A percentile compares a stretch with the other conserved stretches of the same genome.
Evolutionary conservation across 352 stramenopile species (phyloP).

Genomic region (Phytophthora crassamura): DNA sequence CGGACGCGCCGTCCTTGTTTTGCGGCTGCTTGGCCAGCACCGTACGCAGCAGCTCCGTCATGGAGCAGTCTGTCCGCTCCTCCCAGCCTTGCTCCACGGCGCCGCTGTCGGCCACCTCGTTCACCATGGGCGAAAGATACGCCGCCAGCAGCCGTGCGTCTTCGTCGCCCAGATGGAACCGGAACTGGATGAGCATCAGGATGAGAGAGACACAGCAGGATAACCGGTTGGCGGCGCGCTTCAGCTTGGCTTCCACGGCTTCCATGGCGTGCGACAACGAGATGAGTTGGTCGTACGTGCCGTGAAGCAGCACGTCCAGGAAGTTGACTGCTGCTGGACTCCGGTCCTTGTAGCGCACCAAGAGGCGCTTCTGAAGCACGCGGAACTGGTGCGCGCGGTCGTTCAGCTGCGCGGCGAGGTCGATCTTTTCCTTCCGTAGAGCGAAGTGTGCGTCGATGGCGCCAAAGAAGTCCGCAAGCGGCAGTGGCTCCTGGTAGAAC

Average conservation of each 20-base stretch:
- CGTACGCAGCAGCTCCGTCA: slow-evolving; percentile 88
- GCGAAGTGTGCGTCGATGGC: slow-evolving; percentile 89
- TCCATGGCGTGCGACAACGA: slow-evolving; percentile 78
- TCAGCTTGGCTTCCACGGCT: slow-evolving; percentile 59
- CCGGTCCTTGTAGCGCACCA: slow-evolving; percentile 91
- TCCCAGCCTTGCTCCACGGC: slow-evolving; percentile 86
- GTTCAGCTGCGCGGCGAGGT: slow-evolving; percentile 76
- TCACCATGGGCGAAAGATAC: slow-evolving; percentile 77
- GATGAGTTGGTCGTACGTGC: slow-evolving; percentile 88
- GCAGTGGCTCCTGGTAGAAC: slow-evolving; percentile 86
- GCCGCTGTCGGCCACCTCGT: slow-evolving; percentile 38
- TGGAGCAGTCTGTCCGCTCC: slow-evolving; percentile 80
- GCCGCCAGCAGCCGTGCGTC: slow-evolving; percentile 64
- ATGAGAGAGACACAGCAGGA: slow-evolving; percentile 81
- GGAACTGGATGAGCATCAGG: slow-evolving; percentile 81
- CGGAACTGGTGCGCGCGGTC: slow-evolving; percentile 89
- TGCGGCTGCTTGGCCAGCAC: slow-evolving; percentile 72
- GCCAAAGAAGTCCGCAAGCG: slow-evolving; percentile 88
- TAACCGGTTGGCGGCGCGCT: slow-evolving; percentile 63
- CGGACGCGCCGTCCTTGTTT: slow-evolving; percentile 36
- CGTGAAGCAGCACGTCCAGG: slow-evolving; percentile 86
- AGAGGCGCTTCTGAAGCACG: slow-evolving; percentile 90
- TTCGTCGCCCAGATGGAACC: slow-evolving; percentile 77
- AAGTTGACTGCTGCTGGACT: slow-evolving; percentile 82
- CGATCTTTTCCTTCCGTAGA: slow-evolving; percentile 66